Evolutionary conservation across 495 filamentous ascomycete species (phyloP).

Genomic region (Staphylotrichum tortipilum): DNA sequence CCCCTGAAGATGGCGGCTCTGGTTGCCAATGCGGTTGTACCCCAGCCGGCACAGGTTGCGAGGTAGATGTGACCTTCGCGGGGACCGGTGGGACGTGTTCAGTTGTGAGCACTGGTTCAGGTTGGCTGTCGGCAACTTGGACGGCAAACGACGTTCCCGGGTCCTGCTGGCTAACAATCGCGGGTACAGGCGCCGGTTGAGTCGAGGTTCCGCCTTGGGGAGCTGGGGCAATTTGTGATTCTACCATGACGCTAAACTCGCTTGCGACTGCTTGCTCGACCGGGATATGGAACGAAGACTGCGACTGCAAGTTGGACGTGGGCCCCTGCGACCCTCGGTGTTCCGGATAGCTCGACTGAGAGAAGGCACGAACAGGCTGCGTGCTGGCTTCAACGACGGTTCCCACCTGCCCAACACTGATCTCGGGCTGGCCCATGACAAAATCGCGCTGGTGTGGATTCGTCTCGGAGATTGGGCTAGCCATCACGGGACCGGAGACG

Average conservation of each 20-base stretch:
- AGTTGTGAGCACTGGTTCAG: too few relatives aligned
- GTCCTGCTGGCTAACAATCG: background rate
- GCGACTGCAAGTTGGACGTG: background rate
- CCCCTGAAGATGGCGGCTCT: too few relatives aligned
- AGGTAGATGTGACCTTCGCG: background rate
- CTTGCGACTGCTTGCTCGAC: background rate
- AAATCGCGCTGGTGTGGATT: background rate
- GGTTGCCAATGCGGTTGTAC: too few relatives aligned
- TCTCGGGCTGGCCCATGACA: background rate
- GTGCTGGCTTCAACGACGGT: background rate
- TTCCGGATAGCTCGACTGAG: background rate
- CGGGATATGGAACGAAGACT: background rate
- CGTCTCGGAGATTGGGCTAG: background rate
- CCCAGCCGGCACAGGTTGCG: too few relatives aligned
- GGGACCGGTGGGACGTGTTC: background rate
- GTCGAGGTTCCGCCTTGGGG: background rate
- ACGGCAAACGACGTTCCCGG: background rate
- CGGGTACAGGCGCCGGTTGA: background rate
- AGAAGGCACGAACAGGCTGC: background rate
- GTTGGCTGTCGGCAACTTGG: background rate
- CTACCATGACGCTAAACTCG: background rate
- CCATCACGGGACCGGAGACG: background rate
- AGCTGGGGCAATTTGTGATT: background rate
- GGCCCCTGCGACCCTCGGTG: background rate
- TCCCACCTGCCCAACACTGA: background rate